A percentile compares a stretch with the other conserved stretches of the same genome.
phyloP scores from a whole-genome alignment of 2,329 filamentous ascomycete species.

The Fusarium musae region DNA sequence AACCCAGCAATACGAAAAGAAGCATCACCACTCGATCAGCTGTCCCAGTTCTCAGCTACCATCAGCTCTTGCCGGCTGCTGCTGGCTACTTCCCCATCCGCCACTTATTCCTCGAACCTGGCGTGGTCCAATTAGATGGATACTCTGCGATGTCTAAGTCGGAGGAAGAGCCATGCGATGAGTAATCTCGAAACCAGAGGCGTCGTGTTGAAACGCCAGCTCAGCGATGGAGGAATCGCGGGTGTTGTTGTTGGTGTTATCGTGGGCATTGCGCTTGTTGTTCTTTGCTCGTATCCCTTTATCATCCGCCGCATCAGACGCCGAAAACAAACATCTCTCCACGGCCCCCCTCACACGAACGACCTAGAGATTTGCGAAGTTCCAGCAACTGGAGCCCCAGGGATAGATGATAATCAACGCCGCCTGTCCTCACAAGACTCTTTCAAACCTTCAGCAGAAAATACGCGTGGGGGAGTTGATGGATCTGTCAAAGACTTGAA shows the following conservation, averaged over 20 bases:
- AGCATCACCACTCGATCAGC: constrained; percentile 19
- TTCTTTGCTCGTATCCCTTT: constrained; percentile 55
- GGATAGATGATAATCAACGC: constrained; percentile 38
- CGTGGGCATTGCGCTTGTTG: constrained; percentile 48
- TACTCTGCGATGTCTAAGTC: constrained; percentile 30
- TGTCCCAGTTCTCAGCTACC: constrained; percentile 24
- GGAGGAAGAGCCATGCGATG: constrained; percentile 42
- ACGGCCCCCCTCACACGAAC: constrained; percentile 25
- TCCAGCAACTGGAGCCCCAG: constrained; percentile 21
- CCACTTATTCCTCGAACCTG: constrained; percentile 21
- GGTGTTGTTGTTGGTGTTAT: constrained; percentile 52
- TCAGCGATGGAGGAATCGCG: constrained; percentile 51
- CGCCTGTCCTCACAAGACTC: constrained; percentile 54
- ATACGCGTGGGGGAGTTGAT: constrained; percentile 44
- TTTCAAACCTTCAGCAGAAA: constrained; percentile 46
- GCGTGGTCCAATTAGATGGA: constrained; percentile 35
- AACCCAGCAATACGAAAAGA: constrained; percentile 22
- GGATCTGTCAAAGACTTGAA: constrained; percentile 43
- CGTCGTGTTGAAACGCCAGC: constrained; percentile 42
- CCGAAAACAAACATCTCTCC: constrained; percentile 40
- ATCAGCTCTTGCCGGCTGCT: constrained; percentile 38
- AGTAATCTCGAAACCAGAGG: constrained; percentile 33
- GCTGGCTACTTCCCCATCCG: constrained; percentile 27
- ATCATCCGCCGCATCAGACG: constrained; percentile 48
- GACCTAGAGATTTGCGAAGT: constrained; percentile 48